Evolutionary conservation across 345 rosid genomes (phyloP), one percentile per base, ranked within the genome.

Genomic region (Pseudoturritis turrita): DNA sequence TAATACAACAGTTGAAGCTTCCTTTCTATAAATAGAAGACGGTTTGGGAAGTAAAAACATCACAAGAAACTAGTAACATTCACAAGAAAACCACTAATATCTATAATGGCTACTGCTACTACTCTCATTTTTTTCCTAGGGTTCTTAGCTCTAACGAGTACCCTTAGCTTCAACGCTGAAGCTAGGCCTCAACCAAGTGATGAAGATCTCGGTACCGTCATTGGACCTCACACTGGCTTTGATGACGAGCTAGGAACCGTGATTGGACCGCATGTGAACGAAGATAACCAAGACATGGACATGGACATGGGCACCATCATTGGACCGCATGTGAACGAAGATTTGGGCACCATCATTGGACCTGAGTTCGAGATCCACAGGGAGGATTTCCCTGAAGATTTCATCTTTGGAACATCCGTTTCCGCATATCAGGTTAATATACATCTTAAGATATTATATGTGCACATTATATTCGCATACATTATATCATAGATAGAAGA

Each of bases 331-430:
- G 35, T 5, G 35, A 29, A 29, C 7, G 35, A 29, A 29, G 35
- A 6, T 29, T 39, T 75, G 19, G 79, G 79, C 4, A 52, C 70
- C 35, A 44, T 75, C 43, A 35, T 75, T 53, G 79, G 79, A 75
- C 79, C 79, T n/a, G 79, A 75, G 41, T 44, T 25, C 12, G 74
- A 68, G 49, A 19, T 75, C 53, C 66, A 35, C 23, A 61, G 29
- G 22, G 4, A 6, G 0, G 70, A 75, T 75, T 75, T 75, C 57
- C 78, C 78, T 0, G 0, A 52, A 4, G 78, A 75, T 68, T 75
- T 68, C 43, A 51, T 75, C 43, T 75, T 75, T 61, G 78, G 78
- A 61, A 75, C 78, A 41, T 61, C 78, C 1, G 74, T 75, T 36
- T 75, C 78, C 3, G 78, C 78, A 2, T 75, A 52, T 60, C 78